Base-by-base conservation (phyloP, 2,329 filamentous ascomycete species). In the Colletotrichum sidae region DNA sequence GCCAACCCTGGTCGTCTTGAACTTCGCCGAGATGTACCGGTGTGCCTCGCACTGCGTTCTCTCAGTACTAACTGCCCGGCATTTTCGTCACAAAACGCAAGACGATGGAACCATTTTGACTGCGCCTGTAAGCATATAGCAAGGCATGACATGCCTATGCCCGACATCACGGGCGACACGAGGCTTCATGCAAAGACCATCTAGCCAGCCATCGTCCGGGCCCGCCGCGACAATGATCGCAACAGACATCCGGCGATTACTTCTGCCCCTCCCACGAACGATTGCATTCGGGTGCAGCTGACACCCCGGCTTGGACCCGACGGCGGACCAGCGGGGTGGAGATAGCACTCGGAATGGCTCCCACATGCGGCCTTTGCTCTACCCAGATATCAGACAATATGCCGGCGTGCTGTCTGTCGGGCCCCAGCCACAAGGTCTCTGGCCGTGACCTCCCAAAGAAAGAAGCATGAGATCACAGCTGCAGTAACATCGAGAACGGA, bases 11-110 rank as follows among this genome's bases (percentile, higher is more conserved):
- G 60, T 55, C 54, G n/a, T 45, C n/a, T 38, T 39, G 54, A 55
- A 42, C 49, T 10, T 51, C 64, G 60, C 54, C 54, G 49, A 65
- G 59, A 55, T 41, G 60, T 38, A 65, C 46, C 34, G 60, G 50
- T 67, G 53, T 64, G 54, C 47, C 12, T 49, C 45, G 62, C 57
- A 64, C 59, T 59, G 46, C 39, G 15, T 50, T 37, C n/a, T 17
- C 34, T 33, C 63, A 50, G 25, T 47, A 41, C 15, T n/a, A 37
- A 35, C 41, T 53, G 47, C 47, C 47, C 53, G 33, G 44, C 52
- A 41, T 55, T 41, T 47, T 62, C 47, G 42, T 57, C 45, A 47
- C 47, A 25, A 62, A 13, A 15, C 49, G 42, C 11, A 13, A 56
- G 17, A 8, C 15, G 11, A 25, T 44, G 52, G 42, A 47, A 44